Conservation (phyloP, 2,329 filamentous ascomycete species). For the Aspergillus pseudotamarii region DNA sequence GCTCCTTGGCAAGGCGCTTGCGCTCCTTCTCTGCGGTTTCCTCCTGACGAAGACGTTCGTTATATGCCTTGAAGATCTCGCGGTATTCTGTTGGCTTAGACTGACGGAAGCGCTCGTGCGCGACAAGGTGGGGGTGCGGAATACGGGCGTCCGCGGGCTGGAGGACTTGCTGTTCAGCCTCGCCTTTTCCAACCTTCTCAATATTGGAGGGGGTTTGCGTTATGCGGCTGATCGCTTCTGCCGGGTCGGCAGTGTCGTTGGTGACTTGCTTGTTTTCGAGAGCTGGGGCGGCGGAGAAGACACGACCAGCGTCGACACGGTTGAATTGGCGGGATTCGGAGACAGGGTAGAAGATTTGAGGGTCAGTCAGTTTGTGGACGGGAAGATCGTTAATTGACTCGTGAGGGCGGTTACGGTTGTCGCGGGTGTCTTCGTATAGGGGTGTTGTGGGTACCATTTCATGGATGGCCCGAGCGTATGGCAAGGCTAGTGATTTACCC, state of each 20-base stretch:
- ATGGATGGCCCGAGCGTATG: slow-evolving; percentile 76
- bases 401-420: slow-evolving; percentile 49
- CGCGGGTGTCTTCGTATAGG: slow-evolving; percentile 35
- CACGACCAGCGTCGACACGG: slow-evolving; percentile 65
- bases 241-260: slow-evolving; percentile 34
- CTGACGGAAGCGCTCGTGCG: slow-evolving; percentile 49
- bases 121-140: slow-evolving; percentile 63
- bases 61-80: slow-evolving; percentile 43
- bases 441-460: slow-evolving; percentile 77
- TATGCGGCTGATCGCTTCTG: slow-evolving; percentile 32
- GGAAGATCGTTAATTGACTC: slow-evolving; percentile 68
- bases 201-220: slow-evolving; percentile 36
- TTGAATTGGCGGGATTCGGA: slow-evolving; percentile 67
- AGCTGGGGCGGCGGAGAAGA: slow-evolving; percentile 55
- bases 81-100: slow-evolving; percentile 38
- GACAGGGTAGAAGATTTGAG: slow-evolving; percentile 64
- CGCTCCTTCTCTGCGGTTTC: slow-evolving; percentile 44
- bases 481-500: slow-evolving; percentile 74
- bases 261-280: slow-evolving; percentile 29
- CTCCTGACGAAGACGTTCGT: slow-evolving; percentile 46
- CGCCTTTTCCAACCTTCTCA: slow-evolving; percentile 48
- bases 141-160: slow-evolving; percentile 66
- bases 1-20: slow-evolving; percentile 42
- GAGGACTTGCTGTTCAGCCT: slow-evolving; percentile 52
- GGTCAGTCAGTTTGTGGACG: slow-evolving; percentile 57